Evolutionary conservation across 1,284 basidiomycete species (phyloP).

Genomic region (Fistulinella cinereoalba): DNA sequence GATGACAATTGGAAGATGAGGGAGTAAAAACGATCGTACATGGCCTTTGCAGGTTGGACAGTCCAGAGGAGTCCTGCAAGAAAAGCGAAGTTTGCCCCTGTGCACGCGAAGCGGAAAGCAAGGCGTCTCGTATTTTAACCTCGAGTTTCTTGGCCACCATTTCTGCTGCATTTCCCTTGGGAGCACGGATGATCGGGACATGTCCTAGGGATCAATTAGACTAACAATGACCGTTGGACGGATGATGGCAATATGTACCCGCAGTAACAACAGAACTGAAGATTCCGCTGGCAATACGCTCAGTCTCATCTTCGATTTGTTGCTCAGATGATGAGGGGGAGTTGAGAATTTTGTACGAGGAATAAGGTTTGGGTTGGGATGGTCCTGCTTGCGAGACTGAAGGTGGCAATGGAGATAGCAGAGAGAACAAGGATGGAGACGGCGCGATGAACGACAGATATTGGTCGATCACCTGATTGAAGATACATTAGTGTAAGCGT

Average conservation of each 20-base stretch:
- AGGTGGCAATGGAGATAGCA: slow-evolving; percentile 54
- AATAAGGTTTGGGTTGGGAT: slow-evolving; percentile 37
- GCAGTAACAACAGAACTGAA: slow-evolving; percentile 94
- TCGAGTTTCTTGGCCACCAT: slow-evolving; percentile 98
- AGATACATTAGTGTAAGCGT: background rate
- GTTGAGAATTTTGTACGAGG: slow-evolving; percentile 84
- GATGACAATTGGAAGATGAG: slow-evolving; percentile 4
- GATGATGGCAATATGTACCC: slow-evolving; percentile 50
- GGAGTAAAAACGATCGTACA: slow-evolving; percentile 47
- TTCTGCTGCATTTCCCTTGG: slow-evolving; percentile 95
- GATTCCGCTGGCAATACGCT: slow-evolving; percentile 86
- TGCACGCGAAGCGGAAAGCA: slow-evolving; percentile 76
- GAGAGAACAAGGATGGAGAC: slow-evolving; percentile 91
- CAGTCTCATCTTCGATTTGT: slow-evolving; percentile 92
- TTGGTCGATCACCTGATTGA: slow-evolving; percentile 81
- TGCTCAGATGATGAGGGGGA: slow-evolving; percentile 89
- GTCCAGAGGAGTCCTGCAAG: slow-evolving; percentile 65
- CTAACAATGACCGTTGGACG: background rate
- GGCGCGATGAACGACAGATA: slow-evolving; percentile 97
- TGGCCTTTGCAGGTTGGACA: slow-evolving; percentile 80
- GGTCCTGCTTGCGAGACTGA: slow-evolving; percentile 35
- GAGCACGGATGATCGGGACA: slow-evolving; percentile 93
- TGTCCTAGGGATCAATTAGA: slow-evolving; percentile 55
- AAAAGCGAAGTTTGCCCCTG: slow-evolving; percentile 58
- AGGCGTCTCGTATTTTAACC: slow-evolving; percentile 87